A percentile compares a stretch with the other conserved stretches of the same genome.
Conservation (phyloP, 2,329 filamentous ascomycete species). For the Blumeria graminis region DNA sequence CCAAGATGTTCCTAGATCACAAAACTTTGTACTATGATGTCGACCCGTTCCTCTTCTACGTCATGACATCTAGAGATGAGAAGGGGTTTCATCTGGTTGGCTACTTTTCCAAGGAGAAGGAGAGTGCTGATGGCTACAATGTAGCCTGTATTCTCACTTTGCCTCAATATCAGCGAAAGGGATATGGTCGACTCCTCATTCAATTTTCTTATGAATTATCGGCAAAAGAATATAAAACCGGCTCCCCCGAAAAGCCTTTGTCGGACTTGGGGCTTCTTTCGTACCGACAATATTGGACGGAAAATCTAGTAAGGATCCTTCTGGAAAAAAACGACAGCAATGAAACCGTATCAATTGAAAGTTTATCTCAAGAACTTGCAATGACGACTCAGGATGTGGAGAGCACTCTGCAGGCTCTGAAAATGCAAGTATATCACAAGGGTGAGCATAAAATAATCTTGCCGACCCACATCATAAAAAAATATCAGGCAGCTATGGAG, state of each 20-base stretch:
- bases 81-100: conserved; percentile 89
- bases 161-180: conserved; percentile 87
- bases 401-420: conserved; percentile 77
- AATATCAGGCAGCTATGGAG: conserved; percentile 40
- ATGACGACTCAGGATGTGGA: conserved; percentile 98
- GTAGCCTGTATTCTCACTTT: conserved; percentile 93
- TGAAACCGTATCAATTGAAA: conserved; percentile 61
- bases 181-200: conserved; percentile 79
- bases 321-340: conserved; percentile 43
- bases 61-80: conserved; percentile 77
- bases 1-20: conserved; percentile 90
- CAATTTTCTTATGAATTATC: conserved; percentile 95
- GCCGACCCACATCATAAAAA: conserved; percentile 53
- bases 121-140: conserved; percentile 90
- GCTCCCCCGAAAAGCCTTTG: conserved; percentile 87
- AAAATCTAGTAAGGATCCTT: conserved; percentile 76
- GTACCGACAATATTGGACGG: conserved; percentile 94
- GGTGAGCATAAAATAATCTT: conserved; percentile 92
- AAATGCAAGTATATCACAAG: conserved; percentile 90
- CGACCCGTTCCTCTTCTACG: conserved; percentile 97
- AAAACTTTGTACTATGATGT: conserved; percentile 99
- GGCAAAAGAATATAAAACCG: conserved; percentile 83
- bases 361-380: conserved; percentile 51
- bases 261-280: conserved; percentile 81
- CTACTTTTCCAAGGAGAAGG: conserved; percentile 98